These are phyloP conservation scores for Fusarium subtropicale DNA, from an alignment of 2,329 filamentous ascomycete species.

Conservation along the genomic window DNA sequence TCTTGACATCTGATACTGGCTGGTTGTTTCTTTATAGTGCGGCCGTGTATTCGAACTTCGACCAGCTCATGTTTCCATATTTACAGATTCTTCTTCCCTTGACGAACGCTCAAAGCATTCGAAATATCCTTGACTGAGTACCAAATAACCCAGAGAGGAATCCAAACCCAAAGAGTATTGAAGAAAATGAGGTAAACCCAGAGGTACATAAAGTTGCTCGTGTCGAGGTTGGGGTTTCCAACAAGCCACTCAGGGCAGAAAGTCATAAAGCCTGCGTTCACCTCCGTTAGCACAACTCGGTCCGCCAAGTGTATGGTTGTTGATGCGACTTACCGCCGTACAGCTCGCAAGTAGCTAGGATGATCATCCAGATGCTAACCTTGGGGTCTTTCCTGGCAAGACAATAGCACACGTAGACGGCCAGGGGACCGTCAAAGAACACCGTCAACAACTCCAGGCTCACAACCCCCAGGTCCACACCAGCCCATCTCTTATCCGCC, in stretches of 20 bases:
- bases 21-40: too few species aligned
- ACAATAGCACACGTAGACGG: slow-evolving; percentile 70
- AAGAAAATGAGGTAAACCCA: slow-evolving; percentile 78
- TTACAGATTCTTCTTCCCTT: slow-evolving; percentile 49
- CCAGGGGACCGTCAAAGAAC: slow-evolving; percentile 69
- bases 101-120: slow-evolving; percentile 59
- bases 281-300: neutral
- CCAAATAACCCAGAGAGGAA: slow-evolving; percentile 70
- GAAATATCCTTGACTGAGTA: slow-evolving; percentile 66
- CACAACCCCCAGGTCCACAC: slow-evolving; percentile 70
- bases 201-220: slow-evolving; percentile 74
- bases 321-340: slow-evolving; percentile 67
- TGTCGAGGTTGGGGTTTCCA: slow-evolving; percentile 70
- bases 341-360: slow-evolving; percentile 73
- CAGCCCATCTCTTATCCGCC: slow-evolving; percentile 73
- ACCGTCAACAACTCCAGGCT: slow-evolving; percentile 75
- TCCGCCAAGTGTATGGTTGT: neutral
- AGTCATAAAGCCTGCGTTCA: slow-evolving; percentile 71
- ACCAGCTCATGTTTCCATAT: too few species aligned
- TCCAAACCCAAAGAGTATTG: slow-evolving; percentile 74
- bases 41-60: too few species aligned
- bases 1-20: too few species aligned
- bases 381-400: slow-evolving; percentile 66
- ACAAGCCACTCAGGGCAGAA: slow-evolving; percentile 77
- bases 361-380: slow-evolving; percentile 71